Evolutionary conservation across 257 asterid genomes (phyloP), one percentile per base, ranked within the genome.

Genomic region (Solanum lignicaule): DNA sequence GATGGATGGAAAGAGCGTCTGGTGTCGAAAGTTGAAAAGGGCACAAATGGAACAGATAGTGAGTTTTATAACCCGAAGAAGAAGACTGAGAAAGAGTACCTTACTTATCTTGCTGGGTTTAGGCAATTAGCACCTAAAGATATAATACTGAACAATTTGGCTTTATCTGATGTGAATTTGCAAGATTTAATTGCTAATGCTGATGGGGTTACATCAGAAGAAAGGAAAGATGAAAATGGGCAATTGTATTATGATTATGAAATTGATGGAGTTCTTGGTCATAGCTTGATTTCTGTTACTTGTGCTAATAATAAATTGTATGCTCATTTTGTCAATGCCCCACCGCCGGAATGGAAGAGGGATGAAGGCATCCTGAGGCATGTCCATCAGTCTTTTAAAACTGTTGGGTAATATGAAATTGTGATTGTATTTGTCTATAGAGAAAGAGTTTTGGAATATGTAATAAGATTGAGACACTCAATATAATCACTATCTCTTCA

Each of bases 261-360:
- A 92, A 90, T 97, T 55, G 94, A 95, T 36, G 98, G 98, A 35
- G 82, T 83, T 16, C 93, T 91, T 6, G 96, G 92, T 0, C 99
- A 97, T 74, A 95, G 99, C 92, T 88, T 97, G 95, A 95, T 97
- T 21, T 90, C 98, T 3, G 98, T 97, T 2, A 97, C 99, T 7
- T 97, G 99, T 84, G 96, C 98, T 6, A 97, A 92, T 32, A 97
- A 97, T 25, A 97, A 97, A 92, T 90, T 97, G 31, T 97, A 95
- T 89, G 98, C 99, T 39, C 99, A 97, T 84, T 97, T 97, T 60
- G 99, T 95, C 4, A 97, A 95, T 66, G 99, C 98, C 62, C 99
- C 99, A 0, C 84, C 92, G 23, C 94, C 93, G 1, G 99, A 97
- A 1, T 97, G 99, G 99, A 93, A 94, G 5, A 91, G 87, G 85